Base-by-base conservation (phyloP, 768 basidiomycete genomes). In the Dictyophora rubrovolvata region DNA sequence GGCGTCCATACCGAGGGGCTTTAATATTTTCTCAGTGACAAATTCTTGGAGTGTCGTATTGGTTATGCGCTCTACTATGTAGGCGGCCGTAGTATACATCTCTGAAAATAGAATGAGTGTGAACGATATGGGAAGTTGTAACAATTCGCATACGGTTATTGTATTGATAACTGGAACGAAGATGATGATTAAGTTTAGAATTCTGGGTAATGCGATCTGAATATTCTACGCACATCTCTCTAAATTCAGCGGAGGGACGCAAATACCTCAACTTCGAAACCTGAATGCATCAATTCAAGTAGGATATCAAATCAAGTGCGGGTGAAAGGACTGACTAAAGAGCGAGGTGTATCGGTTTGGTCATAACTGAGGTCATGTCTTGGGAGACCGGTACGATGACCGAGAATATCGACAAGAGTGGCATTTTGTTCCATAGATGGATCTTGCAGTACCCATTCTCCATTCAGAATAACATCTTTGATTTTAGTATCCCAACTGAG, bases 381-480 rank as follows among this genome's bases (percentile, higher is more conserved):
- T 1, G 69, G 68, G 11, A 79, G 4, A 6, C 77, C 78, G 33
- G 74, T 71, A 10, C 72, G 67, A 23, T 77, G 77, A 3, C 75
- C 66, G 17, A 77, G 60, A 0, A 72, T 66, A 59, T 78, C 77
- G 5, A 67, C 64, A 11, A 78, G 10, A 49, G 68, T 73, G 0
- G 71, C 72, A 55, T 67, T 70, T 54, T 69, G 62, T 16, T 65
- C 72, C 0, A 76, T 74, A 70, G 71, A 75, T n/a, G 69, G 62
- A 61, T 79, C 75, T 63, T 68, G 67, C 17, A 78, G 69, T 56
- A 63, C 53, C 77, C 78, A 80, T 18, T 73, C 69, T 16, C 61
- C 69, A 5, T 53, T 64, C 0, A 75, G 75, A 1, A 79, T 65
- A 6, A 77, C 14, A 46, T 74, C 72, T 22, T 50, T 60, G 48